Evolutionary conservation across 441 rosid genomes (phyloP), one percentile per base, ranked within the genome.

Genomic region (Populus tomentosa): DNA sequence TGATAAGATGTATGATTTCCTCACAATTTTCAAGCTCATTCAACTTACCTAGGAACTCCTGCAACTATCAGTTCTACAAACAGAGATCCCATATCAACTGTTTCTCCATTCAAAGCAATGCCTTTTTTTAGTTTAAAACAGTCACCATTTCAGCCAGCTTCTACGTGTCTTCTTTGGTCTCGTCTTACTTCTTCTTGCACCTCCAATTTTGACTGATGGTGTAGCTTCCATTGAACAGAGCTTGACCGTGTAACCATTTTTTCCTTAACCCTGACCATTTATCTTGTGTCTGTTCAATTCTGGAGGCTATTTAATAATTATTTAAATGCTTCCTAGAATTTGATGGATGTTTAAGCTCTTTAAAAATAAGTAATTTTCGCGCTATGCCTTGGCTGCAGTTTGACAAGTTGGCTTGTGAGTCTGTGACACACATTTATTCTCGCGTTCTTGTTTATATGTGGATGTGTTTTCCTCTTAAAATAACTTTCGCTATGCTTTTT

Each of bases 401-500:
- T 46, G 56, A 13, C 56, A 4, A 14, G 56, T 46, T 14, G 56
- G 56, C 56, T 14, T n/a, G n/a, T n/a, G n/a, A n/a, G n/a, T n/a
- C n/a, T 46, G 56, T 0, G 56, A 46, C 56, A 14, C 53, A 46
- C 20, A 46, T 46, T 14, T 46, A 46, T 46, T 4, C 7, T 46
- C 7, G 20, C 7, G 56, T 46, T 46, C 56, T 14, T 46, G 26
- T 61, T n/a, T 2, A 14, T n/a, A 61, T 61, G 65, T 61, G 56
- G 14, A 4, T n/a, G 0, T 20, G 67, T n/a, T 30, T 73, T 30
- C 38, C n/a, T 56, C 63, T 9, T 0, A 24, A 46, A 35, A 28
- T 6, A 11, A 53, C 21, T 7, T 69, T 71, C 30, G 24, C 69
- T 36, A 72, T 56, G 74, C 63, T 28, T 82, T 77, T 81, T 59